phyloP scores from a whole-genome alignment of 2,329 filamentous ascomycete genomes.

The Tolypocladium sp. region DNA sequence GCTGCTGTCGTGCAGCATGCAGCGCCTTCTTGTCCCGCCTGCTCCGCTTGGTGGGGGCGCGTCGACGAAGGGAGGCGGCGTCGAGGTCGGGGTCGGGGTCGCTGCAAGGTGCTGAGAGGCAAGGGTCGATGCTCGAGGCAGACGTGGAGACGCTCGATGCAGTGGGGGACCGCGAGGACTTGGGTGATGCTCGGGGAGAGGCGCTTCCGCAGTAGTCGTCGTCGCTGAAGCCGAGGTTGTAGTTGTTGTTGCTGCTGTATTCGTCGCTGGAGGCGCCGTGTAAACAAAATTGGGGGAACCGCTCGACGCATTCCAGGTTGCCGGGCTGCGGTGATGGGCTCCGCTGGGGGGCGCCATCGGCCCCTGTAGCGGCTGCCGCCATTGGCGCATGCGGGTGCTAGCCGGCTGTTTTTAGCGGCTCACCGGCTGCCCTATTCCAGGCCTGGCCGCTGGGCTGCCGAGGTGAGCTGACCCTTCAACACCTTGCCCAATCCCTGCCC shows the following conservation, averaged over 20 bases:
- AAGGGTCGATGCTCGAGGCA: slow-evolving; percentile 12
- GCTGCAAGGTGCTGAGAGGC: not conserved
- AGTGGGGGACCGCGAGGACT: slow-evolving; percentile 1
- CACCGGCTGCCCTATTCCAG: not conserved
- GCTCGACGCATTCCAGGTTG: slow-evolving; percentile 25
- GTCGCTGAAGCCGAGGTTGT: not conserved
- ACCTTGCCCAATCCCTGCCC: not conserved
- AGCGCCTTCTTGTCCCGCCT: slow-evolving; percentile 38
- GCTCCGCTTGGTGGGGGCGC: slow-evolving; percentile 24
- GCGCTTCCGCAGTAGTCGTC: not conserved
- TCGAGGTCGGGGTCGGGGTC: slow-evolving; percentile 7
- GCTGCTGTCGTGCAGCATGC: slow-evolving; percentile 39
- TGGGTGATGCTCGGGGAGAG: not conserved
- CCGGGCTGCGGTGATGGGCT: slow-evolving; percentile 21
- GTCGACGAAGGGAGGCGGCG: slow-evolving; percentile 9
- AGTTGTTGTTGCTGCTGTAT: not conserved
- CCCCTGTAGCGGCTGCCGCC: slow-evolving; percentile 3
- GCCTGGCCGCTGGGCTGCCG: not conserved
- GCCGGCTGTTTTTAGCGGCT: not conserved
- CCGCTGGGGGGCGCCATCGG: slow-evolving; percentile 6
- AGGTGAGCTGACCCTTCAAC: not conserved
- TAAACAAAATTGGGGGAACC: slow-evolving; percentile 37
- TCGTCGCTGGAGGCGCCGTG: slow-evolving; percentile 16
- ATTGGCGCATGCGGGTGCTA: slow-evolving; percentile 2
- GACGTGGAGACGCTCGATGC: slow-evolving; percentile 10